These are phyloP conservation scores for Marasmius tenuissimus DNA, from an alignment of 1,284 basidiomycete genomes.

Conservation along the genomic window DNA sequence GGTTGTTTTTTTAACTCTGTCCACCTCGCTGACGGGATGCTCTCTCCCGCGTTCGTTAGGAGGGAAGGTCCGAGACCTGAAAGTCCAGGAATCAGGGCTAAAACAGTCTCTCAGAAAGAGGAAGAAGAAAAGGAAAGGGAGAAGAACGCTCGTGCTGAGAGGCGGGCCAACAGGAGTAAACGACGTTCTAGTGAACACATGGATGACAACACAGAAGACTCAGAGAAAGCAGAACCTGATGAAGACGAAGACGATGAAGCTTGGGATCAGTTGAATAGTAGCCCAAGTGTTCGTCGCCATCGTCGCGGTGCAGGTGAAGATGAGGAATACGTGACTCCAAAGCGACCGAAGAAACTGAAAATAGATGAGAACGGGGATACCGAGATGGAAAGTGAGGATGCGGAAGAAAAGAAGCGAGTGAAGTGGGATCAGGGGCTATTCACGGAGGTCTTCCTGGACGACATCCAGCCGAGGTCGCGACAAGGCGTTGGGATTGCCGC, in stretches of 20 bases:
- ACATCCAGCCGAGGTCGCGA: slow-evolving; percentile 47
- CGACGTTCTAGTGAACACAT: slow-evolving; percentile 29
- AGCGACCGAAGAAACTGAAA: slow-evolving; percentile 34
- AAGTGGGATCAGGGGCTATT: slow-evolving; percentile 79
- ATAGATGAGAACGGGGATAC: slow-evolving; percentile 32
- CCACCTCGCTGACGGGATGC: background rate
- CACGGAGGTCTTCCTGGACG: slow-evolving; percentile 59
- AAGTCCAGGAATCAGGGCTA: slow-evolving; percentile 75
- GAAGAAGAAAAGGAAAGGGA: slow-evolving; percentile 55
- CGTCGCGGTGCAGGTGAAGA: slow-evolving; percentile 75
- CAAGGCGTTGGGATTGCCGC: slow-evolving; percentile 42
- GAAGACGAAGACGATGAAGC: slow-evolving; percentile 31
- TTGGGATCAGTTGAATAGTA: slow-evolving; percentile 8
- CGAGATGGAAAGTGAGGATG: slow-evolving; percentile 29
- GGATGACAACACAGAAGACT: slow-evolving; percentile 27
- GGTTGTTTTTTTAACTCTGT: background rate
- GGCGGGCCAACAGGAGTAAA: slow-evolving; percentile 53
- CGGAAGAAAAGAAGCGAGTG: slow-evolving; percentile 53
- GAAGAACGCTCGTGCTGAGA: slow-evolving; percentile 64
- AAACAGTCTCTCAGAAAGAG: slow-evolving; percentile 69
- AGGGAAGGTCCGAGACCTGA: slow-evolving; percentile 74
- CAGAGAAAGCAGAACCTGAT: slow-evolving; percentile 26
- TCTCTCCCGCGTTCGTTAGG: slow-evolving; percentile 23
- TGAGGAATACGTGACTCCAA: slow-evolving; percentile 74
- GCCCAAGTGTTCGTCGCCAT: slow-evolving; percentile 35